A percentile compares a stretch with the other conserved stretches of the same genome.
Conservation (phyloP, 139 green algal species). For the Chlorella sp. region DNA sequence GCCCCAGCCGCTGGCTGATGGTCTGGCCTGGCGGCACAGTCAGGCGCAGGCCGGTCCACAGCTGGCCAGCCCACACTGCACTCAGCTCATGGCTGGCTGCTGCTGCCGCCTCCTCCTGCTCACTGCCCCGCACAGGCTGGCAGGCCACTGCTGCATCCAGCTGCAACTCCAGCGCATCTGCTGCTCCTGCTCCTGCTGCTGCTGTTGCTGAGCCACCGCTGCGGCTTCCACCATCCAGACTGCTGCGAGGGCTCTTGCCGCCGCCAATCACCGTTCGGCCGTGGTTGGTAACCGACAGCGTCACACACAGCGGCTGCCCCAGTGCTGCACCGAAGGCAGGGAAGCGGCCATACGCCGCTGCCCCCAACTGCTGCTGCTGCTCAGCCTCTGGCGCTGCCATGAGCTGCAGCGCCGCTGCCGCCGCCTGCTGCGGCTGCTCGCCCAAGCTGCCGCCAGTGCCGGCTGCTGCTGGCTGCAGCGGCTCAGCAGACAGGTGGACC, state of each 20-base stretch:
- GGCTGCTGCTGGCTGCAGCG: not conserved
- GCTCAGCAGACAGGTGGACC: not conserved
- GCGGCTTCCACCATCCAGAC: not conserved
- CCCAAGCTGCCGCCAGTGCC: not conserved
- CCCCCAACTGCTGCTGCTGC: slow-evolving; percentile 3
- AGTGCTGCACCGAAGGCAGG: not conserved
- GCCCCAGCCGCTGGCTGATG: slow-evolving; percentile 19
- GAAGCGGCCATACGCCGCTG: slow-evolving; percentile 1
- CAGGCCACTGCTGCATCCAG: slow-evolving; percentile 8
- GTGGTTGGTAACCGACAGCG: slow-evolving; percentile 11
- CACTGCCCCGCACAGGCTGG: not conserved
- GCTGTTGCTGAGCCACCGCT: not conserved
- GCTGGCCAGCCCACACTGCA: slow-evolving; percentile 29
- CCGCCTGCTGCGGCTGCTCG: slow-evolving; percentile 14
- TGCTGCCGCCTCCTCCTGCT: not conserved
- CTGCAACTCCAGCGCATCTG: slow-evolving; percentile 15
- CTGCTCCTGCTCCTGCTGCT: not conserved
- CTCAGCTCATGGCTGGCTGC: not conserved
- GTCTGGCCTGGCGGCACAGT: not conserved
- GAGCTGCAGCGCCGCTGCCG: not conserved
- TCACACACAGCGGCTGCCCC: slow-evolving; percentile 35
- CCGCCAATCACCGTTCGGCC: not conserved
- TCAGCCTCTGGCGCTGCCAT: not conserved
- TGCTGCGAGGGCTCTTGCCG: not conserved
- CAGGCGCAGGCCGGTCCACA: slow-evolving; percentile 14